A percentile compares a stretch with the other conserved stretches of the same genome.
These are phyloP conservation scores for Paecilomyces variotii DNA, from an alignment of 2,329 filamentous ascomycete species.

Conservation along the genomic window DNA sequence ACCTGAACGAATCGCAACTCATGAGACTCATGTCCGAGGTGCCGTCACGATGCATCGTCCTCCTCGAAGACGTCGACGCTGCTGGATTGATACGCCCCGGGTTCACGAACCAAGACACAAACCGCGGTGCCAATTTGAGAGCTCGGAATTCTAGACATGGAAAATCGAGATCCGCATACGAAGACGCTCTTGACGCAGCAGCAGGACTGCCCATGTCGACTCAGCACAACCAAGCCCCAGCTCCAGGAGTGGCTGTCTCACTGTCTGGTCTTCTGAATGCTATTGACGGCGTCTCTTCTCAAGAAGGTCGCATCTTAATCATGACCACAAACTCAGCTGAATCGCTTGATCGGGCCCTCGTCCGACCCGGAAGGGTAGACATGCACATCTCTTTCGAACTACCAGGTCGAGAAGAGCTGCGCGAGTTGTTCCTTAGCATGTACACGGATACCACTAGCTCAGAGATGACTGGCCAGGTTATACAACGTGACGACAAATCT, in stretches of 20 bases:
- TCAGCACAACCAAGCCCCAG: background rate
- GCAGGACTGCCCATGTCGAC: background rate
- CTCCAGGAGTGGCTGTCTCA: slow-evolving; percentile 40
- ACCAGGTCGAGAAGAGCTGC: slow-evolving; percentile 18
- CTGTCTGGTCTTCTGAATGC: slow-evolving; percentile 71
- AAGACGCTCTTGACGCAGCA: background rate
- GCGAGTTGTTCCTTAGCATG: slow-evolving; percentile 22
- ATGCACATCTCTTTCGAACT: slow-evolving; percentile 53
- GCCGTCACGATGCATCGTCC: slow-evolving; percentile 56
- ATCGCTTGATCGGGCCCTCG: slow-evolving; percentile 61
- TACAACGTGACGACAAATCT: slow-evolving; percentile 17
- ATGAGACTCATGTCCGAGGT: slow-evolving; percentile 52
- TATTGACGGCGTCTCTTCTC: slow-evolving; percentile 71
- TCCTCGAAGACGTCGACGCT: slow-evolving; percentile 63
- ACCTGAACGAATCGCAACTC: slow-evolving; percentile 55
- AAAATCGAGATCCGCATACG: background rate
- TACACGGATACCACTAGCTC: slow-evolving; percentile 12
- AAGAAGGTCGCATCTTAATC: slow-evolving; percentile 71
- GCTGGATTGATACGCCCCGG: slow-evolving; percentile 46
- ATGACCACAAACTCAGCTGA: slow-evolving; percentile 75
- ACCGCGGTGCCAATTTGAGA: background rate
- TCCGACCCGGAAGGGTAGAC: slow-evolving; percentile 66
- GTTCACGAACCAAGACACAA: slow-evolving; percentile 13
- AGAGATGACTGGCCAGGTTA: background rate
- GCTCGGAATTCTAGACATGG: background rate